Conservation (phyloP, 257 asterid genomes). For the Solanum clarkiae region DNA sequence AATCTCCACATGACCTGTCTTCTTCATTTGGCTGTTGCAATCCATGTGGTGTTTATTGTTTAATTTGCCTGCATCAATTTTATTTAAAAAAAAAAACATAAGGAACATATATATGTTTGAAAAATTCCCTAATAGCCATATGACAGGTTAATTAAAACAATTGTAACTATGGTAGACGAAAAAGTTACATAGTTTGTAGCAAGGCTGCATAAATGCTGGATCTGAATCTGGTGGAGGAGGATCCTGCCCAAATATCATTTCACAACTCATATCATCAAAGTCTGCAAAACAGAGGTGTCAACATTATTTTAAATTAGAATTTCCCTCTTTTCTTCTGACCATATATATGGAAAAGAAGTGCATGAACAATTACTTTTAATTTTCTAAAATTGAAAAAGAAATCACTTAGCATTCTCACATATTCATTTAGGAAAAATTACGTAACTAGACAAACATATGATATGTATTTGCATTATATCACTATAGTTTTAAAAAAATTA, state of each 20-base stretch:
- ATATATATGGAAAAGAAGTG: neutral
- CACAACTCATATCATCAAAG: conserved; percentile 95
- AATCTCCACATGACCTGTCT: neutral
- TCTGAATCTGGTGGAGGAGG: conserved; percentile 54
- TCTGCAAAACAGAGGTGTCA: conserved; percentile 26
- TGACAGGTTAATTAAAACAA: too few species aligned
- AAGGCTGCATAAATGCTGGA: conserved; percentile 69
- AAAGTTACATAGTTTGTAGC: conserved; percentile 62
- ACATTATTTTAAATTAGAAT: neutral
- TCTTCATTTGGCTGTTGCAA: conserved; percentile 19
- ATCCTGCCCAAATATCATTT: conserved; percentile 79
- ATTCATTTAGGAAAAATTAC: too few species aligned
- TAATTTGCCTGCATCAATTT: conserved; percentile 47
- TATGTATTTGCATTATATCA: too few species aligned
- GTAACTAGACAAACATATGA: too few species aligned
- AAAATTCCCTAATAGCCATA: neutral
- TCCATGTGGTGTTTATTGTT: conserved; percentile 24
- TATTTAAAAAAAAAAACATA: neutral
- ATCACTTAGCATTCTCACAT: neutral
- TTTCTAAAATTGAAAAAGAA: neutral
- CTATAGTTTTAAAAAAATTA: too few species aligned
- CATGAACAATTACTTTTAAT: neutral
- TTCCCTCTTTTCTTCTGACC: neutral
- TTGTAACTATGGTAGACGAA: neutral
- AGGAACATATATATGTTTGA: neutral